Conservation (phyloP, 345 rosid genomes). For the Iberis pinnata region DNA sequence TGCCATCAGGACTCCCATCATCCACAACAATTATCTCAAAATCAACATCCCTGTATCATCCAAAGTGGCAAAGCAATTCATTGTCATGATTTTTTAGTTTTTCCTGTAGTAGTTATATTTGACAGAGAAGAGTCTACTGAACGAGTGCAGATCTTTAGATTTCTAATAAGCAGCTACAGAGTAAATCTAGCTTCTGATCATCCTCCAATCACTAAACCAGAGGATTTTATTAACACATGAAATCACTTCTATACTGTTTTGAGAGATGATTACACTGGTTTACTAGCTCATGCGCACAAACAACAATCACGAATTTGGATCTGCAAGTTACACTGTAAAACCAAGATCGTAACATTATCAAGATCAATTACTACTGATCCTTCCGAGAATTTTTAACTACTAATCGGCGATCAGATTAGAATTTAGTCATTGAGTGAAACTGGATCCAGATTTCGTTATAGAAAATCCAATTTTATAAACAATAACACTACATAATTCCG, state of each 20-base stretch:
- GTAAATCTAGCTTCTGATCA: background rate
- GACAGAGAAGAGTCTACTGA: background rate
- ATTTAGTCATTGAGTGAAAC: background rate
- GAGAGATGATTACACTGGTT: background rate
- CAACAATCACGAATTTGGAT: conserved; percentile 15
- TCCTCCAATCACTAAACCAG: conserved; percentile 9
- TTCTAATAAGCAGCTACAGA: background rate
- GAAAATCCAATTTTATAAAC: background rate
- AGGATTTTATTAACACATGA: background rate
- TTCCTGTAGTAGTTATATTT: too few relatives aligned
- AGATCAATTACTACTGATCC: conserved; percentile 7
- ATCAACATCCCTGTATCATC: conserved; percentile 53
- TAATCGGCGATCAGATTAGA: conserved; percentile 16
- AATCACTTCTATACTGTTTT: background rate
- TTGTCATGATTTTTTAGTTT: background rate
- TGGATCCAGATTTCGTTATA: conserved; percentile 14
- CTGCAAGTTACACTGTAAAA: too few relatives aligned
- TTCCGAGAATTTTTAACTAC: background rate
- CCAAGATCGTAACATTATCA: conserved; percentile 1
- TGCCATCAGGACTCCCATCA: conserved; percentile 97
- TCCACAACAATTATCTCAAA: conserved; percentile 90
- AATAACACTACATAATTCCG: background rate
- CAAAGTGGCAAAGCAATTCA: conserved; percentile 1
- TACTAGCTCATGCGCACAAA: conserved; percentile 12
- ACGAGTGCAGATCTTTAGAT: background rate